A percentile compares a stretch with the other conserved stretches of the same genome.
Conservation (phyloP, 192 early-diverging fungal species). For the Piromyces sp. region DNA sequence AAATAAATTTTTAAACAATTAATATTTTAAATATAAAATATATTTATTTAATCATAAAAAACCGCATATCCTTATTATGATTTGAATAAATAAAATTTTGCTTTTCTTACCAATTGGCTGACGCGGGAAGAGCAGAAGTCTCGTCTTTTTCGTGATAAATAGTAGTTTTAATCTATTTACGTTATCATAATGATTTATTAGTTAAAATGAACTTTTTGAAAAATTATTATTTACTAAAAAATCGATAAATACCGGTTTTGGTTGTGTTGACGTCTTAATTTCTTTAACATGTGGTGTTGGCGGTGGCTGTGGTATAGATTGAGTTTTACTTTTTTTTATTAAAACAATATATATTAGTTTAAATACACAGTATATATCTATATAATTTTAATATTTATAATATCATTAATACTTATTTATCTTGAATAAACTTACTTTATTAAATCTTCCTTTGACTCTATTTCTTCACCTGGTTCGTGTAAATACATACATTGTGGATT, state of each 20-base stretch:
- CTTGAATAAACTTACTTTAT: neutral
- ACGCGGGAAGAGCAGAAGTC: neutral
- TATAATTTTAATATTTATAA: no score
- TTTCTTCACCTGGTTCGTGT: slow-evolving; percentile 84
- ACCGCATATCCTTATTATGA: no score
- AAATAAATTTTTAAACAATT: neutral
- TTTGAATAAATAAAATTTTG: no score
- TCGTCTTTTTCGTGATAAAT: neutral
- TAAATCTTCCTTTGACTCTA: slow-evolving; percentile 74
- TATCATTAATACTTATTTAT: no score
- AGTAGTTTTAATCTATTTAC: neutral
- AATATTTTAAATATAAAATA: no score
- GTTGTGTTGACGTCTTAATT: neutral
- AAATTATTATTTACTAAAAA: no score
- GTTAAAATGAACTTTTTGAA: no score
- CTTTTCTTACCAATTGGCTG: neutral
- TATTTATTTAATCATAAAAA: no score
- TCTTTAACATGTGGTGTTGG: neutral
- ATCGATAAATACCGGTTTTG: neutral
- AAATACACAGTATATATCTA: no score
- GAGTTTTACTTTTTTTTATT: neutral
- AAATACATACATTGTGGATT: slow-evolving; percentile 90
- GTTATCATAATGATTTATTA: no score
- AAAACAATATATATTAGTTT: no score
- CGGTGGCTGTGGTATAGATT: neutral